phyloP scores from a whole-genome alignment of 1,284 basidiomycete species.

The Apiotrichum sp. region DNA sequence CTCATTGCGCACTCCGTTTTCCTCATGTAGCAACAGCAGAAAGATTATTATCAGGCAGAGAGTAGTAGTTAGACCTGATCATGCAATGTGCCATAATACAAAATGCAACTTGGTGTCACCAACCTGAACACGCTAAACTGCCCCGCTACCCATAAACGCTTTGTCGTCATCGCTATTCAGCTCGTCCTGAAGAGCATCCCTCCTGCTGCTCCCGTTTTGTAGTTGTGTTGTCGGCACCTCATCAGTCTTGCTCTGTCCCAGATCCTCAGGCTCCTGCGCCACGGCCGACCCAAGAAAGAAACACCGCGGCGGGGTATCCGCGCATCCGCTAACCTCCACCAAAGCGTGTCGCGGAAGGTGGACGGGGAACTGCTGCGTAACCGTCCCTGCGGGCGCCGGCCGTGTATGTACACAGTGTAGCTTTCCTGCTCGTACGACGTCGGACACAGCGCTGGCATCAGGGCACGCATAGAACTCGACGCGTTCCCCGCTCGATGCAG shows the following conservation, averaged over 20 bases:
- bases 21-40: no score
- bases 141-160: background rate
- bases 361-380: background rate
- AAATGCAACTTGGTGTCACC: background rate
- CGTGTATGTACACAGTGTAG: conserved; percentile 5
- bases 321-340: background rate
- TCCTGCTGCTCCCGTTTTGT: background rate
- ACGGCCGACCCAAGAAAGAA: background rate
- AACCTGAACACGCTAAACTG: background rate
- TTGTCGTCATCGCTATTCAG: background rate
- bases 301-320: background rate
- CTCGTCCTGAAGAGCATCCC: background rate
- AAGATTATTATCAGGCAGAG: no score
- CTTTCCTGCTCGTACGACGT: background rate
- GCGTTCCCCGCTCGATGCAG: background rate
- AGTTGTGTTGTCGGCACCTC: no score
- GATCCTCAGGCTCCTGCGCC: background rate
- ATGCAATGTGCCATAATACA: no score
- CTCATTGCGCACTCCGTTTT: no score
- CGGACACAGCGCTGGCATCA: background rate
- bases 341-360: conserved; percentile 5
- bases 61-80: no score
- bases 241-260: no score
- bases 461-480: conserved; percentile 2
- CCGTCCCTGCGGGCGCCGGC: conserved; percentile 4